Percentiles rank a stretch among this genome's conserved stretches.
These are phyloP conservation scores for Mariannaea sp. DNA, from an alignment of 2,329 filamentous ascomycete species.

Conservation along the genomic window DNA sequence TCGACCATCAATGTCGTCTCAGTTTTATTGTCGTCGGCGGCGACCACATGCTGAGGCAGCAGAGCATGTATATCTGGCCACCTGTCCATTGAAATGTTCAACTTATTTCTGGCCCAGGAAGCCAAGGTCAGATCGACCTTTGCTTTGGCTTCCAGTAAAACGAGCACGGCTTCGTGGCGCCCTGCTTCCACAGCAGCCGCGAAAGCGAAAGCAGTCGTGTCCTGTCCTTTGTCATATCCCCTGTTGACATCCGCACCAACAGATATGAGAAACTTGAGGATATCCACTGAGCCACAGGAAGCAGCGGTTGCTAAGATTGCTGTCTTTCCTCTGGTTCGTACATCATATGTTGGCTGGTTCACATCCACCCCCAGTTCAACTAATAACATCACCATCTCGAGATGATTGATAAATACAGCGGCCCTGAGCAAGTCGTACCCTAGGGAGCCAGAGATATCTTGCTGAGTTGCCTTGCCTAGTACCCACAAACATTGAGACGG, in stretches of 20 bases:
- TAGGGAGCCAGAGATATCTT: neutral
- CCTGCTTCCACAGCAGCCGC: neutral
- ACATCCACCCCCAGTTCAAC: neutral
- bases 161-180: neutral
- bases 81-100: neutral
- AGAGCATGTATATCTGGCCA: neutral
- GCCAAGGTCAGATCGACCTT: neutral
- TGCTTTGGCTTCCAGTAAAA: neutral
- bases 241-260: neutral
- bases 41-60: neutral
- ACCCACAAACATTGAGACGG: neutral
- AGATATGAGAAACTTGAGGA: neutral
- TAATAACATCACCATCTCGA: neutral
- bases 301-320: neutral
- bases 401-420: neutral
- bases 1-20: neutral
- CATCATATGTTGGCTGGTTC: too few relatives aligned
- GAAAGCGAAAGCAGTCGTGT: neutral
- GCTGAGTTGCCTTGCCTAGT: neutral
- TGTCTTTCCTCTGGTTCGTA: too few relatives aligned
- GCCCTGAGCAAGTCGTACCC: neutral
- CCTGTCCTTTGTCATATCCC: neutral
- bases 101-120: neutral
- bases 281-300: neutral
- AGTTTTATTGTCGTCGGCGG: neutral